Evolutionary conservation across 768 basidiomycete genomes (phyloP).

Genomic region (Lactarius akahatsu): DNA sequence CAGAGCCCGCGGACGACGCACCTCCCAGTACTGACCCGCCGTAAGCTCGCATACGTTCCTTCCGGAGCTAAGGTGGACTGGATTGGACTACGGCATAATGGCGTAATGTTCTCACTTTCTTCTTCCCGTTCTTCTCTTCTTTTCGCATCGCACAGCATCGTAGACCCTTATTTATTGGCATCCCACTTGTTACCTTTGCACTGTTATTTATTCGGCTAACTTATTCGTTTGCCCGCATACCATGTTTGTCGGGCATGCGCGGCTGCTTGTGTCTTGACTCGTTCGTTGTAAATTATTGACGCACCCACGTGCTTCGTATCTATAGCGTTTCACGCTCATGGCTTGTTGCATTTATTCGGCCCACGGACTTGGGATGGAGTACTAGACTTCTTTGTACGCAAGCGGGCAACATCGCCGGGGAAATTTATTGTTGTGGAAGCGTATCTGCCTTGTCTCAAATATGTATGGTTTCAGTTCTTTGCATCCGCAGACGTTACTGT

Average conservation of each 20-base stretch:
- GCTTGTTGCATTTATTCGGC: background rate
- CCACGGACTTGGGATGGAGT: conserved; percentile 12
- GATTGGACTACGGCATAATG: conserved; percentile 9
- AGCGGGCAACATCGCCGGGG: background rate
- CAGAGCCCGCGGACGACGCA: conserved; percentile 14
- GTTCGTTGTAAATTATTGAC: conserved; percentile 17
- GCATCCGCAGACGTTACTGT: background rate
- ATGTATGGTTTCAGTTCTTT: background rate
- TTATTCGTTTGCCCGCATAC: conserved; percentile 19
- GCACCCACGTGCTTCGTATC: conserved; percentile 1
- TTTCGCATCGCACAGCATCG: conserved; percentile 15
- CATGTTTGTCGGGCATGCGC: background rate
- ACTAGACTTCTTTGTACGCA: conserved; percentile 2
- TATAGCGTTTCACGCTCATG: conserved; percentile 10
- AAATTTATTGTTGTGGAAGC: background rate
- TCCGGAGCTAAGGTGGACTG: conserved; percentile 1
- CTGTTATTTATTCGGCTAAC: conserved; percentile 25
- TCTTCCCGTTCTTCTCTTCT: conserved; percentile 8
- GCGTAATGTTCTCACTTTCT: conserved; percentile 8
- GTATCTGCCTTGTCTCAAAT: conserved; percentile 10
- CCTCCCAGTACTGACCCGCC: conserved; percentile 1
- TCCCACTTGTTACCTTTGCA: conserved; percentile 21
- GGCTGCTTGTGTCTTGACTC: background rate
- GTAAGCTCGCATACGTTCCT: conserved; percentile 11
- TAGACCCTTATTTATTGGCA: conserved; percentile 23